These are phyloP conservation scores for Candida morakotiae DNA, from an alignment of 805 yeast species.

Conservation along the genomic window DNA sequence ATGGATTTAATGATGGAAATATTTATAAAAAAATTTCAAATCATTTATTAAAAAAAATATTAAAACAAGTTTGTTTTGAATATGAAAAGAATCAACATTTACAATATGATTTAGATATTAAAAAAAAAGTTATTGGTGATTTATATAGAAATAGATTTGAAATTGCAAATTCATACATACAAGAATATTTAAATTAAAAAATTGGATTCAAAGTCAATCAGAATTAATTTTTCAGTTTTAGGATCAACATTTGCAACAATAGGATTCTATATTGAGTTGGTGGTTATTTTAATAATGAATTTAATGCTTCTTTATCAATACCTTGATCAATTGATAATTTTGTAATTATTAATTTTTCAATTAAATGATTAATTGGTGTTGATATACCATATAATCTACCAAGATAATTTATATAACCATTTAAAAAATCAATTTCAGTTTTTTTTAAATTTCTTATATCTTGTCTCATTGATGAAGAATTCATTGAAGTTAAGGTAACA, in stretches of 20 bases:
- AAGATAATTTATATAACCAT: conserved; percentile 66
- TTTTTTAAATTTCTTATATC: conserved; percentile 53
- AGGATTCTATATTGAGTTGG: too few species aligned
- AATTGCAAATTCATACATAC: conserved; percentile 16
- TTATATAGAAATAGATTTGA: conserved; percentile 22
- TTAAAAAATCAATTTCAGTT: conserved; percentile 80
- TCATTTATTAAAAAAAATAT: conserved; percentile 26
- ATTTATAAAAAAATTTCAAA: conserved; percentile 29
- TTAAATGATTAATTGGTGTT: conserved; percentile 46
- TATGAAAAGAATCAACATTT: conserved; percentile 16
- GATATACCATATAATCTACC: conserved; percentile 44
- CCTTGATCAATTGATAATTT: conserved; percentile 29
- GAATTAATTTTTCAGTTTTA: too few species aligned
- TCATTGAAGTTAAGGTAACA: conserved; percentile 42
- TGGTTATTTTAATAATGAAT: conserved; percentile 6
- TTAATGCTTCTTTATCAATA: conserved; percentile 15
- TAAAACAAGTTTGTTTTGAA: conserved; percentile 22
- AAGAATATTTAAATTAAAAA: not conserved
- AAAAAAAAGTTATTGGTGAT: conserved; percentile 17
- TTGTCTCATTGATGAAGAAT: conserved; percentile 67
- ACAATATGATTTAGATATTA: conserved; percentile 15
- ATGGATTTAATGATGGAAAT: conserved; percentile 48
- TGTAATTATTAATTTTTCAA: conserved; percentile 42
- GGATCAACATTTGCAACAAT: too few species aligned
- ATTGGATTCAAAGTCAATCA: too few species aligned